phyloP scores from a whole-genome alignment of 441 rosid genomes.

The Viola pubescens region DNA sequence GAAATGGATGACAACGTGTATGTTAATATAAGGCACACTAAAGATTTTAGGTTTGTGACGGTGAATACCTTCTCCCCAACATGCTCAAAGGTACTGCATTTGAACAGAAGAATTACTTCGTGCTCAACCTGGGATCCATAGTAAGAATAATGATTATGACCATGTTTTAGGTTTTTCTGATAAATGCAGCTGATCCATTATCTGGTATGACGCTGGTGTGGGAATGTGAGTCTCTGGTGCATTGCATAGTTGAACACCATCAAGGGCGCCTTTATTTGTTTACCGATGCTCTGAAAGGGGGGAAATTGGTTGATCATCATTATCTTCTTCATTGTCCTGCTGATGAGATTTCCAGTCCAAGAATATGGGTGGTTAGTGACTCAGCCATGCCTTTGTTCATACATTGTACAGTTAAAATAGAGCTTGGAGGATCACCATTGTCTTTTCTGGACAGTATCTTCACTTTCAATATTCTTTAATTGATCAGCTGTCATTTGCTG shows the following conservation, averaged over 20 bases:
- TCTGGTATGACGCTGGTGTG: conserved; percentile 70
- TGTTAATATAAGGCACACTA: conserved; percentile 67
- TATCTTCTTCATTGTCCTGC: conserved; percentile 63
- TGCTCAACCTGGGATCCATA: not conserved
- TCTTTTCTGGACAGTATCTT: not conserved
- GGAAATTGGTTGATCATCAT: conserved; percentile 55
- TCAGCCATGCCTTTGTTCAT: not conserved
- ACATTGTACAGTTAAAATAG: not conserved
- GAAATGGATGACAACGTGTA: conserved; percentile 59
- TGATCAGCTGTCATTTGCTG: conserved; percentile 15
- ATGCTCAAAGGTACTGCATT: conserved; percentile 58
- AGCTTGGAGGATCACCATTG: not conserved
- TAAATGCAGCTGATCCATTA: conserved; percentile 86
- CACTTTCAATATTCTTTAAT: not conserved
- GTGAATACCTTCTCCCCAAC: conserved; percentile 62
- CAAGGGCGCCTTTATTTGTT: conserved; percentile 72
- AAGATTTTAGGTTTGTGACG: conserved; percentile 73
- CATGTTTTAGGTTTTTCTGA: conserved; percentile 84
- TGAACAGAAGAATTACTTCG: conserved; percentile 4
- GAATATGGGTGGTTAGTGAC: conserved; percentile 75
- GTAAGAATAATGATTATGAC: conserved; percentile 21
- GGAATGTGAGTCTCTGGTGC: conserved; percentile 79
- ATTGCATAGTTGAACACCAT: conserved; percentile 90
- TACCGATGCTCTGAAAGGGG: conserved; percentile 66
- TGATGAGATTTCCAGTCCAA: conserved; percentile 37